Percentiles rank a stretch among this genome's conserved stretches.
phyloP scores from a whole-genome alignment of 108 stramenopile species.

The Nitzschia sp. region DNA sequence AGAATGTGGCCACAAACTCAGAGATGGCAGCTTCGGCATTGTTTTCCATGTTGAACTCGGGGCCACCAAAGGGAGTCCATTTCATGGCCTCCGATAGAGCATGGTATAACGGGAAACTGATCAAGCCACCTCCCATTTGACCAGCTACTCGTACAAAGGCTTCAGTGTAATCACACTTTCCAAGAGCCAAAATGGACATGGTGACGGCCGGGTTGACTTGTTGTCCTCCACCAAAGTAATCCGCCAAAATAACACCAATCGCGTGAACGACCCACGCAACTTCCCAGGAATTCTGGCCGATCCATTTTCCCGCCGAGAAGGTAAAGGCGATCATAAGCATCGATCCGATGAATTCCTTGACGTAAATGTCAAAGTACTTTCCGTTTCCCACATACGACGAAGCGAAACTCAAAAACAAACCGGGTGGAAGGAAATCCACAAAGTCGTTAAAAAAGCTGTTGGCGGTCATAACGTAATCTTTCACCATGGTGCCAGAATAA shows the following conservation, averaged over 20 bases:
- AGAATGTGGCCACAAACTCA: constrained; percentile 70
- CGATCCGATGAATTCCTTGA: constrained; percentile 79
- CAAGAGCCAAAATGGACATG: constrained; percentile 70
- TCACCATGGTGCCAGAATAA: constrained; percentile 35
- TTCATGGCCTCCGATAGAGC: constrained; percentile 52
- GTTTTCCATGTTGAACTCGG: constrained; percentile 70
- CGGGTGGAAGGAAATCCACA: constrained; percentile 58
- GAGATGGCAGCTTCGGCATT: constrained; percentile 62
- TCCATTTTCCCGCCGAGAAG: constrained; percentile 90
- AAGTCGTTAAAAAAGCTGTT: constrained; percentile 24
- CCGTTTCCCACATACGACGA: constrained; percentile 59
- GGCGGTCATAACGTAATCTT: constrained; percentile 6
- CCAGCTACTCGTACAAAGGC: constrained; percentile 74
- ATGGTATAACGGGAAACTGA: constrained; percentile 82
- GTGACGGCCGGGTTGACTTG: constrained; percentile 81
- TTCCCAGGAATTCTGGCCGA: constrained; percentile 48
- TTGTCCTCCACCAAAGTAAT: constrained; percentile 72
- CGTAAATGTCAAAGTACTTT: constrained; percentile 55
- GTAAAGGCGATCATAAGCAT: constrained; percentile 83
- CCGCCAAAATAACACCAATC: constrained; percentile 76
- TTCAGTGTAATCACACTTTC: constrained; percentile 79
- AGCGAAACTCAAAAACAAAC: constrained; percentile 56
- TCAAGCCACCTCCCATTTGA: constrained; percentile 79
- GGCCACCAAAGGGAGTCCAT: constrained; percentile 79
- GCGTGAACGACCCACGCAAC: constrained; percentile 78